phyloP scores from a whole-genome alignment of 2,329 filamentous ascomycete genomes.

The Fusarium nurragi region DNA sequence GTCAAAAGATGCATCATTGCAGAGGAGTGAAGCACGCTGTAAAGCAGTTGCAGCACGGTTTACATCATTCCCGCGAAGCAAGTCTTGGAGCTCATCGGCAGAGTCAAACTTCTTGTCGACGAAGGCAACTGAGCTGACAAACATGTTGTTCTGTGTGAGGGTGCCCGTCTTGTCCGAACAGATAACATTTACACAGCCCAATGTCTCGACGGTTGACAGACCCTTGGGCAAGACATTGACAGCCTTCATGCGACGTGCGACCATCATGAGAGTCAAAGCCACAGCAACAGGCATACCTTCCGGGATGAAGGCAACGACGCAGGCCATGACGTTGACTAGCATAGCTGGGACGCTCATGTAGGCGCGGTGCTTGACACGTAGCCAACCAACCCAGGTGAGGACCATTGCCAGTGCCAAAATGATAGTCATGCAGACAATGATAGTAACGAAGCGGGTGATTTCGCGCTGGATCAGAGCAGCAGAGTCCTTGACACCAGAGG shows the following conservation, averaged over 20 bases:
- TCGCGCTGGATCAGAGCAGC: conserved; percentile 54
- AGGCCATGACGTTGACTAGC: conserved; percentile 58
- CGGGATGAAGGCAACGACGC: conserved; percentile 53
- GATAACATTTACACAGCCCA: conserved; percentile 56
- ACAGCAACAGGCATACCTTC: conserved; percentile 55
- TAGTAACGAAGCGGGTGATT: conserved; percentile 55
- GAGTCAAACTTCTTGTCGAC: conserved; percentile 46
- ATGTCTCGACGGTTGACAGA: conserved; percentile 54
- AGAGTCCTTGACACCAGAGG: conserved; percentile 50
- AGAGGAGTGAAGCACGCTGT: conserved; percentile 43
- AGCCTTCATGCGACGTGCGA: conserved; percentile 55
- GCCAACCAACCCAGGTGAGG: conserved; percentile 57
- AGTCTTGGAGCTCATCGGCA: conserved; percentile 40
- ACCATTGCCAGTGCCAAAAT: conserved; percentile 53
- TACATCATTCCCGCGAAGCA: not conserved
- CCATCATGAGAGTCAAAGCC: conserved; percentile 54
- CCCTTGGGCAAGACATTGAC: conserved; percentile 55
- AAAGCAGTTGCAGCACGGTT: conserved; percentile 3
- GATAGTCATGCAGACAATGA: conserved; percentile 54
- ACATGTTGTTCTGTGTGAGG: conserved; percentile 57
- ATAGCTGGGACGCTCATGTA: conserved; percentile 56
- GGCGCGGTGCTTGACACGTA: conserved; percentile 48
- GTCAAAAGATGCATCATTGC: conserved; percentile 57
- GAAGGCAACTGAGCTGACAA: conserved; percentile 52
- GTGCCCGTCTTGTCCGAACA: conserved; percentile 57